Conservation (phyloP, 768 basidiomycete species). For the Filobasidium wieringae region DNA sequence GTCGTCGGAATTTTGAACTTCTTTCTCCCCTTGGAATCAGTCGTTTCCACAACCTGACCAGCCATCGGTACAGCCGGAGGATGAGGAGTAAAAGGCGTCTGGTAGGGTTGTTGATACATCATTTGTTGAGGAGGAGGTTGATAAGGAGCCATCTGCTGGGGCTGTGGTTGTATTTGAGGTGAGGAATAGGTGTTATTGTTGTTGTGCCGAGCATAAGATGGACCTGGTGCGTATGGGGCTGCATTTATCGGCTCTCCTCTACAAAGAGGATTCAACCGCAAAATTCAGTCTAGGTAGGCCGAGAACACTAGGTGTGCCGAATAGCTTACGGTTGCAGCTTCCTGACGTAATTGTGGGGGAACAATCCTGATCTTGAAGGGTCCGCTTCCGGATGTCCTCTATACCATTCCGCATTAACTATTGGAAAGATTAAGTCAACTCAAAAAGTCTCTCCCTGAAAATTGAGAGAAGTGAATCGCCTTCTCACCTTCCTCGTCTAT, state of each 20-base stretch:
- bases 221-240: background rate
- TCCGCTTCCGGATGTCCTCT: slow-evolving; percentile 6
- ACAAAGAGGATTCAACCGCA: background rate
- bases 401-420: slow-evolving; percentile 12
- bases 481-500: slow-evolving; percentile 8
- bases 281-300: background rate
- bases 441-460: background rate
- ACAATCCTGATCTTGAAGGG: slow-evolving; percentile 3
- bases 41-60: background rate
- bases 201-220: too few species aligned
- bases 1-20: slow-evolving; percentile 1
- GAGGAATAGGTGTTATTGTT: background rate
- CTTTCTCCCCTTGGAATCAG: background rate
- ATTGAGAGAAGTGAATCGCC: background rate
- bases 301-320: too few species aligned
- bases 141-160: background rate
- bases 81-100: background rate
- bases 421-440: too few species aligned
- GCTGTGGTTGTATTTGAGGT: background rate
- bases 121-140: background rate
- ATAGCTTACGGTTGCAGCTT: background rate
- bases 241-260: background rate
- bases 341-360: slow-evolving; percentile 7
- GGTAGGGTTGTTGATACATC: background rate
- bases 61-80: background rate